Conservation (phyloP, 768 basidiomycete genomes). For the Russula ochroleuca region DNA sequence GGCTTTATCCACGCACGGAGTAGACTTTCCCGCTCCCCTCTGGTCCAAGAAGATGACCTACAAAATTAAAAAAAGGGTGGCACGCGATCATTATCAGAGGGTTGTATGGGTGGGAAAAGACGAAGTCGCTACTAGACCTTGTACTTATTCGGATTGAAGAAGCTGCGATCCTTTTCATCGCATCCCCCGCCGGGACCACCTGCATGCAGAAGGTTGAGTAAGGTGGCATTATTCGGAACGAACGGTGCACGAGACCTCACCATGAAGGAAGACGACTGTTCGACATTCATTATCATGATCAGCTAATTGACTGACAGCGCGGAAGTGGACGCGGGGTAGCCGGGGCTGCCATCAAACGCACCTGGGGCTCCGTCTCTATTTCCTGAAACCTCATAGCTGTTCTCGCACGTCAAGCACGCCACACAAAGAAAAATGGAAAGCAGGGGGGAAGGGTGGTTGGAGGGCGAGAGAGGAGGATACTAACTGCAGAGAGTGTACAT, state of each 20-base stretch:
- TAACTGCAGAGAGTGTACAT: conserved; percentile 26
- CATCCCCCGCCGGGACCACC: conserved; percentile 81
- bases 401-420: background rate
- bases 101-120: background rate
- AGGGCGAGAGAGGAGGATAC: background rate
- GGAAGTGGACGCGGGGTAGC: background rate
- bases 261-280: conserved; percentile 28
- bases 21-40: conserved; percentile 82
- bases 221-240: background rate
- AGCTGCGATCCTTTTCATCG: conserved; percentile 61
- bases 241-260: conserved; percentile 10
- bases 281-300: background rate
- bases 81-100: background rate
- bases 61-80: background rate
- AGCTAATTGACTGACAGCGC: background rate
- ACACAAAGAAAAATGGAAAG: too few species aligned
- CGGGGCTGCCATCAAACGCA: conserved; percentile 7
- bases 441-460: background rate
- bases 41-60: conserved; percentile 89
- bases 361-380: conserved; percentile 25
- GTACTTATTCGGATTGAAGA: conserved; percentile 84
- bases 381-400: conserved; percentile 28
- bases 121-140: conserved; percentile 45
- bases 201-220: conserved; percentile 27
- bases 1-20: conserved; percentile 51